Conservation (phyloP, 768 basidiomycete species). For the Lactifluus piperatus region DNA sequence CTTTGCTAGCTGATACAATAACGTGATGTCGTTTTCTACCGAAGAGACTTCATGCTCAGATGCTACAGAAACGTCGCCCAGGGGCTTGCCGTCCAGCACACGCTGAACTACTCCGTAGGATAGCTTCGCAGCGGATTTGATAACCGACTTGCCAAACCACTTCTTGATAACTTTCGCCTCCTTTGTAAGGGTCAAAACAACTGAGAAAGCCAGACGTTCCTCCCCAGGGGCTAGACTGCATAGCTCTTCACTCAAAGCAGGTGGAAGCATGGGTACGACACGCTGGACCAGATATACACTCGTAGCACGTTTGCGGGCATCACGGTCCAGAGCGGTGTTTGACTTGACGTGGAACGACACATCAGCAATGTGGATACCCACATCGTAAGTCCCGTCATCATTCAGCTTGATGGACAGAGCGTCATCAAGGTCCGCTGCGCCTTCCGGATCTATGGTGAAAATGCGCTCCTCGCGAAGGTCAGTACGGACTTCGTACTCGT, state of each 20-base stretch:
- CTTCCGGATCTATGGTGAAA: slow-evolving; percentile 89
- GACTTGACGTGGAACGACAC: slow-evolving; percentile 93
- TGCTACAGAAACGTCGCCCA: slow-evolving; percentile 44
- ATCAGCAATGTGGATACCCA: slow-evolving; percentile 95
- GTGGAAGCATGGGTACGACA: slow-evolving; percentile 94
- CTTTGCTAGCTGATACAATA: slow-evolving; percentile 58
- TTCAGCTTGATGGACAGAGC: slow-evolving; percentile 84
- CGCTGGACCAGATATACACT: slow-evolving; percentile 96
- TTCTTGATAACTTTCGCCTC: slow-evolving; percentile 80
- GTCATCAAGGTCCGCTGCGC: slow-evolving; percentile 91
- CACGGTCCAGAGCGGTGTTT: slow-evolving; percentile 95
- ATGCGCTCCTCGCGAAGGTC: slow-evolving; percentile 79
- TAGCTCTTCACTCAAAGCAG: slow-evolving; percentile 82
- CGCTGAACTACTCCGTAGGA: slow-evolving; percentile 76
- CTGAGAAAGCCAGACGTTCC: slow-evolving; percentile 88
- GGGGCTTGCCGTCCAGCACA: slow-evolving; percentile 63
- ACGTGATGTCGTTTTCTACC: slow-evolving; percentile 68
- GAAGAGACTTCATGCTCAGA: slow-evolving; percentile 51
- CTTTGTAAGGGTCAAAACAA: slow-evolving; percentile 74
- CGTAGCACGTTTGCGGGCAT: slow-evolving; percentile 94
- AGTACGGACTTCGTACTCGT: slow-evolving; percentile 79
- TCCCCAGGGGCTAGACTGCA: slow-evolving; percentile 85
- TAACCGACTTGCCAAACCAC: slow-evolving; percentile 89
- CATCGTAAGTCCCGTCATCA: slow-evolving; percentile 86
- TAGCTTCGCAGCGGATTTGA: slow-evolving; percentile 83